A percentile compares a stretch with the other conserved stretches of the same genome.
These are phyloP conservation scores for Cercospora nicotianae DNA, from an alignment of 2,329 filamentous ascomycete genomes.

Conservation along the genomic window DNA sequence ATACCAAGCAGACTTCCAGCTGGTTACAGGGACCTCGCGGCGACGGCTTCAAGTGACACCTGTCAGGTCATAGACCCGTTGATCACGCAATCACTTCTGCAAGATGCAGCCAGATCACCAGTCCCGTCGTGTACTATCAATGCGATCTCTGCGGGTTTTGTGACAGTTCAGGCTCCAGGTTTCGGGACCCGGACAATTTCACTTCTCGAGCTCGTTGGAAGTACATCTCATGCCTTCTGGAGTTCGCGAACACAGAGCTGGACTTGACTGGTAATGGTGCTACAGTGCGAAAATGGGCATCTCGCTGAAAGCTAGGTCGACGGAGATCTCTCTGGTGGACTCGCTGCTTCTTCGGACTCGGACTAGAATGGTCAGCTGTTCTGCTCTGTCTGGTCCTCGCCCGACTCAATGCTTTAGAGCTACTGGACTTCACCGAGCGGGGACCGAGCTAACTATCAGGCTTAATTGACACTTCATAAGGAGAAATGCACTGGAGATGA, in stretches of 20 bases:
- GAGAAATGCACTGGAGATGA: background rate
- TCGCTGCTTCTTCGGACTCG: background rate
- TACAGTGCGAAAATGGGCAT: background rate
- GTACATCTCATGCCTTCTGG: background rate
- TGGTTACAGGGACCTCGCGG: too few relatives aligned
- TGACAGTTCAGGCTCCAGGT: background rate
- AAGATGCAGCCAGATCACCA: background rate
- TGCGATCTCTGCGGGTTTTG: background rate
- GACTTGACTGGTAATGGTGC: background rate
- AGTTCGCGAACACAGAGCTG: background rate
- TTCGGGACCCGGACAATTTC: background rate
- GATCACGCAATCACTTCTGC: background rate
- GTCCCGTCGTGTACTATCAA: background rate
- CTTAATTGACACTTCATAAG: background rate
- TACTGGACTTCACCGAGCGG: background rate
- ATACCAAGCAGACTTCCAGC: too few relatives aligned
- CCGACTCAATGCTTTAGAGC: background rate
- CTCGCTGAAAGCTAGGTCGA: background rate
- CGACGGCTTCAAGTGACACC: too few relatives aligned
- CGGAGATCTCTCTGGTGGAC: background rate
- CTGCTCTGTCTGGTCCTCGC: background rate
- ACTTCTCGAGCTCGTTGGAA: background rate
- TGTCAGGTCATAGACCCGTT: background rate
- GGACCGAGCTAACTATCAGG: background rate
- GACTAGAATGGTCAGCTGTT: background rate